Evolutionary conservation across 2,329 filamentous ascomycete genomes (phyloP).

Genomic region (Hymenoscyphus scutula): DNA sequence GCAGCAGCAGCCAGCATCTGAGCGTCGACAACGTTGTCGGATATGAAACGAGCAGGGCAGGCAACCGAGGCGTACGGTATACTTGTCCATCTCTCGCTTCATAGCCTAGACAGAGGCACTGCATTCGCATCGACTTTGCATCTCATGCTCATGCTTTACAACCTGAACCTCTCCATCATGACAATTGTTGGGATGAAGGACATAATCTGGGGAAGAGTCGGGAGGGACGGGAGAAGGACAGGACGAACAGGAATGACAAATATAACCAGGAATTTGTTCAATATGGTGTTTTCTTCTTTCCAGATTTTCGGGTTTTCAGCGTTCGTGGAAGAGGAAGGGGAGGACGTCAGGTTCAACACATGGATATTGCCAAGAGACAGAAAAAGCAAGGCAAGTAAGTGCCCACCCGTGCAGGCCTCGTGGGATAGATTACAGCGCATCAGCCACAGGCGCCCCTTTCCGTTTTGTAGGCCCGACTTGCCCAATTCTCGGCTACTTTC

Average conservation of each 20-base stretch:
- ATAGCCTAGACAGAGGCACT: too few relatives aligned
- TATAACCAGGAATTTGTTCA: background rate
- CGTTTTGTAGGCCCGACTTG: constrained; percentile 1
- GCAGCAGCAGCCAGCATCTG: background rate
- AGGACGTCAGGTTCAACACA: background rate
- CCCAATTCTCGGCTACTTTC: background rate
- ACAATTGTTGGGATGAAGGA: background rate
- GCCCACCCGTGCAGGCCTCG: background rate
- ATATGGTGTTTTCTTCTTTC: background rate
- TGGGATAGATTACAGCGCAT: background rate
- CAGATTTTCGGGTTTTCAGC: background rate
- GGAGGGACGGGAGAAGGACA: background rate
- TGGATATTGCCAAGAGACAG: background rate
- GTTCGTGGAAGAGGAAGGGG: too few relatives aligned
- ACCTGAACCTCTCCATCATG: background rate
- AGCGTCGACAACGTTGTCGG: background rate
- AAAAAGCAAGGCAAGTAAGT: background rate
- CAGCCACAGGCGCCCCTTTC: background rate
- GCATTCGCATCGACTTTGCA: background rate
- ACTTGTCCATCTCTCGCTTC: too few relatives aligned
- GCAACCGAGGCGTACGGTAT: too few relatives aligned
- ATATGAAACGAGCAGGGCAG: background rate
- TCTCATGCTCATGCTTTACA: background rate
- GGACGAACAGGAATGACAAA: background rate
- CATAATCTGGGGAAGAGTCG: background rate